A percentile compares a stretch with the other conserved stretches of the same genome.
phyloP scores from a whole-genome alignment of 345 rosid genomes.

The Eucalyptus sp. region DNA sequence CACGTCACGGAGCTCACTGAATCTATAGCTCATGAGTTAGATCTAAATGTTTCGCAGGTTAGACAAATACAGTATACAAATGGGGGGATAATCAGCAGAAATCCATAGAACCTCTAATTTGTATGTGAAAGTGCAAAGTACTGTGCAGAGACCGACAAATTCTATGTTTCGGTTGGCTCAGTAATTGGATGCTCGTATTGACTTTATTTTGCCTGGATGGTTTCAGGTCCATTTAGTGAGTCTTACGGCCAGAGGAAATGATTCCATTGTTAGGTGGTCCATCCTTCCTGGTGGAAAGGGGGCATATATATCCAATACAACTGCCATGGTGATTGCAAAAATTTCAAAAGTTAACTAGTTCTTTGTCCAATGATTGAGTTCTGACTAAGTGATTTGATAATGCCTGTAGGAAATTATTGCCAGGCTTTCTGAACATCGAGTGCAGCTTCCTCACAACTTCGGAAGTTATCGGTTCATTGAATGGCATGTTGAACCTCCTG shows the following conservation, averaged over 20 bases:
- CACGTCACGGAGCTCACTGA: constrained; percentile 28
- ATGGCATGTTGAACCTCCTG: constrained; percentile 54
- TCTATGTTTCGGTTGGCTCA: neutral
- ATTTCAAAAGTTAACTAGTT: neutral
- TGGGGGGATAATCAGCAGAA: neutral
- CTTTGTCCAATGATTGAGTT: neutral
- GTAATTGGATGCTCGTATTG: neutral
- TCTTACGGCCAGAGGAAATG: constrained; percentile 45
- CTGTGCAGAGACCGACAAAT: neutral
- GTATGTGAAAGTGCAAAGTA: neutral
- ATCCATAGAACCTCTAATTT: neutral
- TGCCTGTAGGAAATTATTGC: constrained; percentile 45
- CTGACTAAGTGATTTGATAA: neutral
- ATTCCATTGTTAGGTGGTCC: constrained; percentile 41
- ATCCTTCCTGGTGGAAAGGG: constrained; percentile 44
- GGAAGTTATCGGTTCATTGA: constrained; percentile 50
- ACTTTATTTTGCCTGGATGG: neutral
- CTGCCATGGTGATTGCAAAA: constrained; percentile 41
- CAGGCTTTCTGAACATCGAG: constrained; percentile 44
- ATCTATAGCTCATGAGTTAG: constrained; percentile 43
- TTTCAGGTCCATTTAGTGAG: constrained; percentile 58
- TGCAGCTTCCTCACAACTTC: constrained; percentile 52
- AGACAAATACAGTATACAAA: neutral
- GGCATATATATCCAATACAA: constrained; percentile 37
- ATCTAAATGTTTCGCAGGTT: constrained; percentile 55